phyloP scores from a whole-genome alignment of 2,329 filamentous ascomycete genomes.

The Colletotrichum aenigma region DNA sequence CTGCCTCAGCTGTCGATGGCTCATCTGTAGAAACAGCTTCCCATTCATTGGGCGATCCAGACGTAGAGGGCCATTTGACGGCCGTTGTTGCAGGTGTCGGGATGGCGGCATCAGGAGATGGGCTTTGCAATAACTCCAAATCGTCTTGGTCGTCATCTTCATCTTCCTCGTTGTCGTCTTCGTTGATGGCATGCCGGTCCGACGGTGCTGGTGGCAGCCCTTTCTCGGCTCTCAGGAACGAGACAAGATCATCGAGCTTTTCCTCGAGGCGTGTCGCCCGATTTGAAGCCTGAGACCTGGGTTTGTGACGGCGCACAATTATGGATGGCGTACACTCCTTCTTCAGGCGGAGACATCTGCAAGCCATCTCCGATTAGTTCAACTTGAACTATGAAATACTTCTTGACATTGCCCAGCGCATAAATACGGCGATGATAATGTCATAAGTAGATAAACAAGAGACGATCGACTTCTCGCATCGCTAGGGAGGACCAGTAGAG shows the following conservation, averaged over 20 bases:
- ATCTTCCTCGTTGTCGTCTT: accelerated
- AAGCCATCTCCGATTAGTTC: background rate
- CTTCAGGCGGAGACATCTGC: background rate
- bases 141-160: background rate
- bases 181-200: accelerated
- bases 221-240: background rate
- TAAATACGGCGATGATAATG: background rate
- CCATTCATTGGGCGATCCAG: accelerated
- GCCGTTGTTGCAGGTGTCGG: background rate
- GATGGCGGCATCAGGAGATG: background rate
- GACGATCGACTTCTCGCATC: accelerated
- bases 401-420: accelerated
- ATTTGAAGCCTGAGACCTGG: background rate
- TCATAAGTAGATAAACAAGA: accelerated
- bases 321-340: background rate
- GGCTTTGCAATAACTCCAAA: accelerated
- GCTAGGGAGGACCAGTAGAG: accelerated
- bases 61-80: background rate
- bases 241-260: background rate
- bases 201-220: accelerated
- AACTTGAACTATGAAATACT: too few relatives aligned
- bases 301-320: background rate
- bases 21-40: background rate
- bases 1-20: background rate
- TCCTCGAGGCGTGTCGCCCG: background rate